phyloP scores from a whole-genome alignment of 768 basidiomycete species.

The Tricholoma sp. region DNA sequence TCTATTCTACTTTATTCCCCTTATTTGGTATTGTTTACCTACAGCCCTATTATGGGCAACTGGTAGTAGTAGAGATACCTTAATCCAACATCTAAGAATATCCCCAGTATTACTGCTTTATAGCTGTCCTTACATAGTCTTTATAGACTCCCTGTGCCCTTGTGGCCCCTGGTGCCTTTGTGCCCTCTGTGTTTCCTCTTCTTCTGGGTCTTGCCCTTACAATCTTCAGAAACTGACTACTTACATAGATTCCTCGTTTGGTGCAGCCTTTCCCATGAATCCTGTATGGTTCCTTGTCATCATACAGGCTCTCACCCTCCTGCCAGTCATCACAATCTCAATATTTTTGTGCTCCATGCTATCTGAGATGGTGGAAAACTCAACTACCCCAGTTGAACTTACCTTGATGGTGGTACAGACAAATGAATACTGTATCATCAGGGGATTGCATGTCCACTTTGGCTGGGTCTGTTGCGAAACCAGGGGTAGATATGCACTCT shows the following conservation, averaged over 20 bases:
- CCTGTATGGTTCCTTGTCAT: neutral
- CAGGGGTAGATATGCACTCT: no score
- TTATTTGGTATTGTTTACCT: no score
- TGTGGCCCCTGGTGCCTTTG: no score
- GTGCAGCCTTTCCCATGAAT: slow-evolving; percentile 16
- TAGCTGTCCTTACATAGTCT: no score
- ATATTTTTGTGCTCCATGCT: neutral
- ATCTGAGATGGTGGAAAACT: neutral
- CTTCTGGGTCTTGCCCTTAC: no score
- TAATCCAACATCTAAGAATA: no score
- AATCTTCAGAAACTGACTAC: slow-evolving; percentile 1
- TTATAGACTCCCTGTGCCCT: no score
- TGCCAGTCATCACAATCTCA: slow-evolving; percentile 4
- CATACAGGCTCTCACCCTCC: neutral
- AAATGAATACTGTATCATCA: neutral
- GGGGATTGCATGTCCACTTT: neutral
- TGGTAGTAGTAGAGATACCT: no score
- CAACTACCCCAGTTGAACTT: neutral
- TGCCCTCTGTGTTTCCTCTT: no score
- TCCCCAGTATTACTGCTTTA: no score
- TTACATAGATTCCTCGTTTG: slow-evolving; percentile 20
- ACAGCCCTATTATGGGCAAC: no score
- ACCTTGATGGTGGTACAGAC: neutral
- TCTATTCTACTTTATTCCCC: no score
- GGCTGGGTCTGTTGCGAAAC: neutral